phyloP scores from a whole-genome alignment of 2,329 filamentous ascomycete species.

The Arthrinium phaeospermum region DNA sequence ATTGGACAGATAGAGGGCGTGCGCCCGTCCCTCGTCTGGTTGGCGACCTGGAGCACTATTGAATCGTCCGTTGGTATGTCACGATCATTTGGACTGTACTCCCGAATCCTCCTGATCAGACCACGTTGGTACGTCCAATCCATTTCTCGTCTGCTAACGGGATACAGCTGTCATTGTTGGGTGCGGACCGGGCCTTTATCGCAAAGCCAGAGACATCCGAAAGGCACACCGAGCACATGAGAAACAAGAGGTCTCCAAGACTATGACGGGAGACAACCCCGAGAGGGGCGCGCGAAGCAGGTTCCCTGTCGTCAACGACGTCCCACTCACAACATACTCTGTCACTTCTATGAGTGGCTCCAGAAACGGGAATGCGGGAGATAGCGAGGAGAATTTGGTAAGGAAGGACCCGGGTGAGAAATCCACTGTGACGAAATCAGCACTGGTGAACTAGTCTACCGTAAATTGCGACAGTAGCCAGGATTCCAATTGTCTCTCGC shows the following conservation, averaged over 20 bases:
- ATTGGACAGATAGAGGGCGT: neutral
- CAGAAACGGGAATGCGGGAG: neutral
- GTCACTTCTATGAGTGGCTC: neutral
- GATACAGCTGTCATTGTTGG: neutral
- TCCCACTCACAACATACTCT: neutral
- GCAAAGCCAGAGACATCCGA: neutral
- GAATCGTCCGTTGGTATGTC: constrained; percentile 4
- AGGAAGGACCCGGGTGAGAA: neutral
- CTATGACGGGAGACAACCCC: neutral
- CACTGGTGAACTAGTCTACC: neutral
- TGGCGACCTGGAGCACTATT: neutral
- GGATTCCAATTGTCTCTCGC: too few relatives aligned
- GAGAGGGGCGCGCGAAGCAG: neutral
- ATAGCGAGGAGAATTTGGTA: neutral
- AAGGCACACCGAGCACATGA: neutral
- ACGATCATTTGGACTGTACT: too few relatives aligned
- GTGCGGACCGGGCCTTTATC: constrained; percentile 3
- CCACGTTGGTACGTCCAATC: too few relatives aligned
- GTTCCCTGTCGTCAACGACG: too few relatives aligned
- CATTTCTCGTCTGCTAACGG: neutral
- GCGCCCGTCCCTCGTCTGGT: neutral
- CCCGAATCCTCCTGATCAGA: too few relatives aligned
- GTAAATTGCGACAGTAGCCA: neutral
- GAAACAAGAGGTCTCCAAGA: neutral
- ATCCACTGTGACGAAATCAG: neutral